Evolutionary conservation across 345 rosid genomes (phyloP), one percentile per base, ranked within the genome.

Genomic region (Excoecaria agallocha): DNA sequence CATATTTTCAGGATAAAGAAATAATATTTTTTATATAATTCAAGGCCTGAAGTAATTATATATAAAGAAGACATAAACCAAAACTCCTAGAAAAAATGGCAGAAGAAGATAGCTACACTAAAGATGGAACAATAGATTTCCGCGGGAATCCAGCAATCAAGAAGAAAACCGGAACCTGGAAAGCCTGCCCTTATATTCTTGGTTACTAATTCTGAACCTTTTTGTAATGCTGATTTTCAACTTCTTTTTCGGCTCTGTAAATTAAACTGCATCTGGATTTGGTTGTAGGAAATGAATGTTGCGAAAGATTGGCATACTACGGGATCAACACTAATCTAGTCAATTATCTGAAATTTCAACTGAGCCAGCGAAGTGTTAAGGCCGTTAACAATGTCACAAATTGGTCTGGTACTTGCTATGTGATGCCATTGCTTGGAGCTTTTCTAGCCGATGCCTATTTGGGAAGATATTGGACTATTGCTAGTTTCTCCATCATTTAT

Each of bases 391-490:
- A 84, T 39, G 93, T 89, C 74, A 82, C 82, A 37, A 89, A 81
- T 52, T 87, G 93, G 91, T 84, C 87, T 1, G 93, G 96, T 3
- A 82, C 88, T 1, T 85, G 91, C 73, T 89, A 86, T 24, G 79
- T 82, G 64, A 86, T 82, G 83, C 90, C 91, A n/a, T 78, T 87
- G 45, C 55, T 87, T 22, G 91, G 89, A 38, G 91, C 93, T 43
- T 74, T 91, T 63, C 65, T 86, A 11, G 91, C 90, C 13, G 88
- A 90, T 79, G 82, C 91, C 19, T 89, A 83, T 66, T 68, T 86
- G 79, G 96, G 88, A 61, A 76, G 93, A 84, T 91, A 84, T 30
- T 81, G 89, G 89, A 89, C 89, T 3, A 87, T 89, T 69, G 85
- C 89, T 39, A 63, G 74, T 63, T 90, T 91, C 78, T 86, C 90